These are phyloP conservation scores for Schizophyllum commune DNA, from an alignment of 1,284 basidiomycete genomes.

Conservation along the genomic window DNA sequence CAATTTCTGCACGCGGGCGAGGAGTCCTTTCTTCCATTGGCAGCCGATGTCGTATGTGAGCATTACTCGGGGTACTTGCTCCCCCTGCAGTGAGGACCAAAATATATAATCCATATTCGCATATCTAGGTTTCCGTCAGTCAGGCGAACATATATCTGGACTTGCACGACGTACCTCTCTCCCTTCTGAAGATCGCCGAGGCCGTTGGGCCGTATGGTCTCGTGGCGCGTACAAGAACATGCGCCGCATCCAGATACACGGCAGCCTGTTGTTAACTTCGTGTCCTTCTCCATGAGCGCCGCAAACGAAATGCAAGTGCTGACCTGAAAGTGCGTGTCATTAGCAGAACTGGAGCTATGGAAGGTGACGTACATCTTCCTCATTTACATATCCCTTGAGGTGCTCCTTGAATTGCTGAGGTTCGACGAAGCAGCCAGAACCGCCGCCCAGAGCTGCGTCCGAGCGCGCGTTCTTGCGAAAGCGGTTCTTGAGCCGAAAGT, in stretches of 20 bases:
- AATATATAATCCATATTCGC: conserved; percentile 19
- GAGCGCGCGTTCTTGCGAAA: conserved; percentile 15
- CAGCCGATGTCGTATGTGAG: conserved; percentile 19
- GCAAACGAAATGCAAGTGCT: not conserved
- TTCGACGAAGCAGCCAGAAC: conserved; percentile 19
- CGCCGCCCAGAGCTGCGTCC: conserved; percentile 17
- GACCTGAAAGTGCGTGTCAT: too few relatives aligned
- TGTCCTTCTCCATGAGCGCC: not conserved
- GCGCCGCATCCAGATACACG: not conserved
- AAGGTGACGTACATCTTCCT: too few relatives aligned
- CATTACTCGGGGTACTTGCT: not conserved
- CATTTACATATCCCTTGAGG: conserved; percentile 10
- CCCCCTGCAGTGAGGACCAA: conserved; percentile 4
- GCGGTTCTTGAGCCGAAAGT: conserved; percentile 21
- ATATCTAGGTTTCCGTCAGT: conserved; percentile 8
- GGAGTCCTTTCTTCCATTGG: conserved; percentile 14
- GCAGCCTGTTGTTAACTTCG: not conserved
- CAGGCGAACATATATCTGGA: too few relatives aligned
- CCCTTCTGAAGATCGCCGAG: conserved; percentile 15
- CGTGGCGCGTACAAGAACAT: conserved; percentile 8
- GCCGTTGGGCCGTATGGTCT: conserved; percentile 6
- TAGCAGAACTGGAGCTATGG: too few relatives aligned
- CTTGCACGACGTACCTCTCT: conserved; percentile 13
- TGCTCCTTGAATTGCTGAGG: conserved; percentile 15
- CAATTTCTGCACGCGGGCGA: conserved; percentile 7